Base-by-base conservation (phyloP, 83 land plant species). In the Picea abies region DNA sequence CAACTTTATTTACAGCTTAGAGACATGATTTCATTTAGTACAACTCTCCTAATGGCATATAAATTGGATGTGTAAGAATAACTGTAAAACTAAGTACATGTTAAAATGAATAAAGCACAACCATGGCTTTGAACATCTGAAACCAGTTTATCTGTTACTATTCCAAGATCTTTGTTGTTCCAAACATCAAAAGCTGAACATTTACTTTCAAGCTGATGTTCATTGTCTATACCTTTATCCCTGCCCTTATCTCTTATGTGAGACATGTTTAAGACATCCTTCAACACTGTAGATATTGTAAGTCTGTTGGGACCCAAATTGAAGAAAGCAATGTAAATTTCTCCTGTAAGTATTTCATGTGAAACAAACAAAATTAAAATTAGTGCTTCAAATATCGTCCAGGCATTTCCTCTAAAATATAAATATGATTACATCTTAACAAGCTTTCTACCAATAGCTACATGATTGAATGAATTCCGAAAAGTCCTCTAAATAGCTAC, bases 301-400 rank as follows among this genome's bases (percentile, higher is more conserved):
- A 63, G 70, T 19, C 32, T 58, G 15, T 47, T 12, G 16, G 67
- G 26, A 3, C 47, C 82, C 67, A 83, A 37, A 70, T 83, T 83
- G 35, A 83, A 83, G 60, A 83, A 79, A 16, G 85, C 85, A 64
- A 83, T 66, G 32, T 83, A 83, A 35, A n/a, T 23, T 41, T 79
- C 81, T 47, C 82, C 85, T 83, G 62, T 15, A 29, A 62, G 49
- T 39, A 58, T 56, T 61, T 4, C 63, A 83, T 10, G 41, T 47
- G 10, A 23, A 11, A 75, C 49, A 47, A 47, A 14, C 78, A 20
- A 47, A 52, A 52, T 1, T 41, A 47, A 52, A 15, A 49, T 11
- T 52, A 10, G 56, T 52, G 12, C 10, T 52, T 52, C 56, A 52
- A 52, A 52, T 52, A 52, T 10, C 56, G 56, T 52, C 56, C 56